A percentile compares a stretch with the other conserved stretches of the same genome.
Evolutionary conservation across 2,329 filamentous ascomycete genomes (phyloP).

Genomic region (Penicillium sp.): DNA sequence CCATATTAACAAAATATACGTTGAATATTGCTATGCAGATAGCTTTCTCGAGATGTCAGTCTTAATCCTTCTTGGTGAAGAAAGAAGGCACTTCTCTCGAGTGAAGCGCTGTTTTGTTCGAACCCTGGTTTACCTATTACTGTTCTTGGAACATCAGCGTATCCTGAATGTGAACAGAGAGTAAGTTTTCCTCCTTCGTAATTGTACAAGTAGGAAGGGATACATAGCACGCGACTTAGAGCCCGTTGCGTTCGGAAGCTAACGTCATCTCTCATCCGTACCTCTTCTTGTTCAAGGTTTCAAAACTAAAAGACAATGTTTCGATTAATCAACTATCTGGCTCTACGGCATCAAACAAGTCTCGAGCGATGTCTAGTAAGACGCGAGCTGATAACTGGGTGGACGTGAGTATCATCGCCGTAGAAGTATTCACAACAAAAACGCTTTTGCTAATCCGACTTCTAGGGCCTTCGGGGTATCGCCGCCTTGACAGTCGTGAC

Average conservation of each 20-base stretch:
- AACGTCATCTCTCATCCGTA: background rate
- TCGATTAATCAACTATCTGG: background rate
- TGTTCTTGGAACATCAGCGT: background rate
- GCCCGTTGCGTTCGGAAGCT: background rate
- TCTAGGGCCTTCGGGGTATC: constrained; percentile 51
- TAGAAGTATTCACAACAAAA: background rate
- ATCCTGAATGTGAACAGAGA: background rate
- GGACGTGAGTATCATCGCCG: constrained; percentile 10
- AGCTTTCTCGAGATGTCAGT: background rate
- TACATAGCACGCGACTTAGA: background rate
- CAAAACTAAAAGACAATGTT: background rate
- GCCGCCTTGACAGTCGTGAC: constrained; percentile 52
- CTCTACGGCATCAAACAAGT: background rate
- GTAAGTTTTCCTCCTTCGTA: background rate
- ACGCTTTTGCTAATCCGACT: background rate
- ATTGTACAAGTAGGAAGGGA: background rate
- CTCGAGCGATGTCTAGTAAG: constrained; percentile 5
- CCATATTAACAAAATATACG: background rate
- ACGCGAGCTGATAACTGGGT: constrained; percentile 21
- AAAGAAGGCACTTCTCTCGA: background rate
- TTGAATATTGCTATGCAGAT: background rate
- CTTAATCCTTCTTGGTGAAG: background rate
- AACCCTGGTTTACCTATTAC: background rate
- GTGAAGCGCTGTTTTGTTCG: background rate
- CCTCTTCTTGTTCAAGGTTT: background rate